Evolutionary conservation across 2,329 filamentous ascomycete species (phyloP).

Genomic region (Botryosphaeria dothidea): DNA sequence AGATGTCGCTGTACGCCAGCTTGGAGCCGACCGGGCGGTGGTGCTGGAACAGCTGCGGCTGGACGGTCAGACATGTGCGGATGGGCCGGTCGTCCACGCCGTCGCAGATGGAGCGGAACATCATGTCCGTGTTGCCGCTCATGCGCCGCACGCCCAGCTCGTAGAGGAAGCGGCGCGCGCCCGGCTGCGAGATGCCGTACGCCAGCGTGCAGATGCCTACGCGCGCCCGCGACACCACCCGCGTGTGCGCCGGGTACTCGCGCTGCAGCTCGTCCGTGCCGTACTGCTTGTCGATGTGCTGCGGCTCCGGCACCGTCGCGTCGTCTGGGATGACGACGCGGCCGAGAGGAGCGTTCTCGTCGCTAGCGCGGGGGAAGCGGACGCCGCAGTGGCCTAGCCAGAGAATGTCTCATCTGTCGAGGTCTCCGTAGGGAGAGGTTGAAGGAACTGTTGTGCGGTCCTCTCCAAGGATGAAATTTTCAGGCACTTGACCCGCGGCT

Average conservation of each 20-base stretch:
- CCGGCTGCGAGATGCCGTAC: conserved; percentile 23
- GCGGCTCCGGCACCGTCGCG: conserved; percentile 25
- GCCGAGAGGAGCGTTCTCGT: conserved; percentile 22
- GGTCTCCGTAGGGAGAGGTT: conserved; percentile 33
- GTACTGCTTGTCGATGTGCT: conserved; percentile 27
- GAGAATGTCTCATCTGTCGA: conserved; percentile 39
- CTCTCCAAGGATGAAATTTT: conserved; percentile 19
- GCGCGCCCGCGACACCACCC: conserved; percentile 21
- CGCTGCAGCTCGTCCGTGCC: conserved; percentile 16
- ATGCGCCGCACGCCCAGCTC: conserved; percentile 27
- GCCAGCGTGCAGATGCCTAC: conserved; percentile 20
- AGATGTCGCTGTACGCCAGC: conserved; percentile 27
- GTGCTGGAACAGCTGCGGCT: conserved; percentile 29
- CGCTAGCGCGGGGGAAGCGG: conserved; percentile 21
- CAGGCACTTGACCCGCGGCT: conserved; percentile 3
- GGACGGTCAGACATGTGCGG: conserved; percentile 30
- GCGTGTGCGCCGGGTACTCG: conserved; percentile 22
- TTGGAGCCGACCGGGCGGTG: conserved; percentile 24
- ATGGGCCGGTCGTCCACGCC: conserved; percentile 21
- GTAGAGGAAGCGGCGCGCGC: conserved; percentile 30
- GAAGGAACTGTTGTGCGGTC: conserved; percentile 19
- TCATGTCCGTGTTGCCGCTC: conserved; percentile 34
- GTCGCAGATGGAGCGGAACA: conserved; percentile 33
- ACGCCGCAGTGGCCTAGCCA: conserved; percentile 38
- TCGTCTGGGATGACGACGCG: conserved; percentile 26